Percentiles rank a stretch among this genome's conserved stretches.
Conservation (phyloP, 1,284 basidiomycete species). For the Microbotryum saponariae region DNA sequence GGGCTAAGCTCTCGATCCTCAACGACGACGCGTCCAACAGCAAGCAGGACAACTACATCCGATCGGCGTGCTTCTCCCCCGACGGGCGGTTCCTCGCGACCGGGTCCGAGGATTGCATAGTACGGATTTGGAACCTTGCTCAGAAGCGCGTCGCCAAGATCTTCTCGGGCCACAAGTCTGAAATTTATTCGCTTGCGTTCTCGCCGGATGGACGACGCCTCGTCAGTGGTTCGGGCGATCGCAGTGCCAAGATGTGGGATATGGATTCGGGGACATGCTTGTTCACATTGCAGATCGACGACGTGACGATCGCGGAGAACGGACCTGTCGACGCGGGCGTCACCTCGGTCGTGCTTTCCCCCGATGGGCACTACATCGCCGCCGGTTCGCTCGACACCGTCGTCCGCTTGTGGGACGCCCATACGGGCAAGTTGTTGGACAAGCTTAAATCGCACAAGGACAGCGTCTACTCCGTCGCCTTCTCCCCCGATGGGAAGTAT, state of each 20-base stretch:
- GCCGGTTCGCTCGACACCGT: slow-evolving; percentile 76
- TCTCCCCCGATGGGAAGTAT: slow-evolving; percentile 68
- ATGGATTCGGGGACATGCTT: slow-evolving; percentile 55
- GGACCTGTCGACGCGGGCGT: slow-evolving; percentile 64
- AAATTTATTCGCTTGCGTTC: slow-evolving; percentile 86
- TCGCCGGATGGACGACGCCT: slow-evolving; percentile 70
- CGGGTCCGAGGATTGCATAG: slow-evolving; percentile 73
- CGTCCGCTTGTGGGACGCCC: slow-evolving; percentile 78
- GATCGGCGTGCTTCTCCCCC: slow-evolving; percentile 74
- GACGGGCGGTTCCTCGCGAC: slow-evolving; percentile 73
- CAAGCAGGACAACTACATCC: slow-evolving; percentile 69
- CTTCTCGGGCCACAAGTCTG: slow-evolving; percentile 77
- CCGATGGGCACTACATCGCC: slow-evolving; percentile 70
- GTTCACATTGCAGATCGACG: slow-evolving; percentile 46
- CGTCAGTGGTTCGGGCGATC: slow-evolving; percentile 82
- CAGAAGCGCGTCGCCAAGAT: slow-evolving; percentile 62
- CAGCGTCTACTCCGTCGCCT: slow-evolving; percentile 75
- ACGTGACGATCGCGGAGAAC: slow-evolving; percentile 46
- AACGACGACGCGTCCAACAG: slow-evolving; percentile 53
- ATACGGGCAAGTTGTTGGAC: slow-evolving; percentile 62
- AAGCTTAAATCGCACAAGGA: slow-evolving; percentile 71
- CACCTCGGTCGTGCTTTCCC: slow-evolving; percentile 69
- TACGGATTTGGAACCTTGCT: slow-evolving; percentile 79
- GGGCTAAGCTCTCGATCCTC: slow-evolving; percentile 68
- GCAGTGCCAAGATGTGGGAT: slow-evolving; percentile 83